A percentile compares a stretch with the other conserved stretches of the same genome.
Evolutionary conservation across 352 stramenopile genomes (phyloP).

Genomic region (Globisporangium cylindrosporum): DNA sequence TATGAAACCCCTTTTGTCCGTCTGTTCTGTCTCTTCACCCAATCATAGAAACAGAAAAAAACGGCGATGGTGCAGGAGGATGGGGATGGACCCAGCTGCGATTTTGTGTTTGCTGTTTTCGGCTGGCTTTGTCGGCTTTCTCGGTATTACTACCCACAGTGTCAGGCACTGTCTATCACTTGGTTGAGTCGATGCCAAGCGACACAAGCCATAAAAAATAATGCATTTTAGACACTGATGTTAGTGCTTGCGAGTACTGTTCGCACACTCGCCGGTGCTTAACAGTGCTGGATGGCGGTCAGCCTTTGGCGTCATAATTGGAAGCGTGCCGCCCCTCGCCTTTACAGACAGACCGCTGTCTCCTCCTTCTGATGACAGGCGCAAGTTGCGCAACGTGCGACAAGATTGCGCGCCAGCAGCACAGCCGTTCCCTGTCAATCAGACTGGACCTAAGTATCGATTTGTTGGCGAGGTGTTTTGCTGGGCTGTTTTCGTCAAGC

Average conservation of each 20-base stretch:
- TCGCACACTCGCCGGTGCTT: background rate
- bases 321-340: conserved; percentile 2
- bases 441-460: background rate
- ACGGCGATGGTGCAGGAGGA: background rate
- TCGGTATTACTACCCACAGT: background rate
- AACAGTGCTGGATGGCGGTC: background rate
- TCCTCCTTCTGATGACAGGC: background rate
- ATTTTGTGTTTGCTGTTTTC: background rate
- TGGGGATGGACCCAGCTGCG: background rate
- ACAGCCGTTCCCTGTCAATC: background rate
- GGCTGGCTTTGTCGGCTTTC: background rate
- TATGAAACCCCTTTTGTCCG: background rate
- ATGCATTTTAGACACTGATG: too few relatives aligned
- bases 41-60: background rate
- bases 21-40: background rate
- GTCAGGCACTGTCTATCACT: too few relatives aligned
- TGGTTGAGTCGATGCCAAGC: too few relatives aligned
- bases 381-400: background rate
- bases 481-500: background rate
- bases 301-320: background rate
- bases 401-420: background rate
- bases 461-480: background rate
- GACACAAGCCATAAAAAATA: too few relatives aligned
- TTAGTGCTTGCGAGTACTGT: background rate
- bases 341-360: background rate